Evolutionary conservation across 805 yeast genomes (phyloP).

Genomic region (Pichia nanzhaoensis): DNA sequence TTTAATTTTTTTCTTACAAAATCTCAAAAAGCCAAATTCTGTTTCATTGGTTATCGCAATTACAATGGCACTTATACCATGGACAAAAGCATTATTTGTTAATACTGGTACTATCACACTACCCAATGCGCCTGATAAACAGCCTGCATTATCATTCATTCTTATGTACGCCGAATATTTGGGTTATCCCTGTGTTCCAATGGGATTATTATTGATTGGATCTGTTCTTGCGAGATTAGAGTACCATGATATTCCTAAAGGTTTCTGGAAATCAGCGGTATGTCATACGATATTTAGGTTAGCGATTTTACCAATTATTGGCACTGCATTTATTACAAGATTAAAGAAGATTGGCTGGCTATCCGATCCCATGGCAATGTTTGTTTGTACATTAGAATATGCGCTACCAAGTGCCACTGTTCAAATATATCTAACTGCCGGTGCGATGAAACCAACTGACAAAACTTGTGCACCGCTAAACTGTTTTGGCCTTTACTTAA

Average conservation of each 20-base stretch:
- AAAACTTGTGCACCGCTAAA: constrained; percentile 42
- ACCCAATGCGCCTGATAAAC: constrained; percentile 40
- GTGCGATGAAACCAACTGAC: constrained; percentile 45
- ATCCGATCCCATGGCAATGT: constrained; percentile 33
- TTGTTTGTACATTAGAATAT: constrained; percentile 42
- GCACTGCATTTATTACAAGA: constrained; percentile 43
- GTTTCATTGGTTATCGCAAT: constrained; percentile 39
- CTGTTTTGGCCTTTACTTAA: constrained; percentile 45
- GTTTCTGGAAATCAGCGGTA: constrained; percentile 52
- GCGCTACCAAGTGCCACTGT: constrained; percentile 54
- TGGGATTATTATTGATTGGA: constrained; percentile 47
- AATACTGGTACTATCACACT: constrained; percentile 24
- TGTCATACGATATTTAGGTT: constrained; percentile 37
- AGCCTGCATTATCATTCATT: constrained; percentile 49
- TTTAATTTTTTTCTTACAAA: constrained; percentile 33
- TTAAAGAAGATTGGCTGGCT: constrained; percentile 44
- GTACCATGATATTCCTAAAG: constrained; percentile 38
- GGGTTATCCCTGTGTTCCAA: constrained; percentile 49
- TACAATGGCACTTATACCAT: constrained; percentile 48
- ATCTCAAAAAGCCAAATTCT: constrained; percentile 44
- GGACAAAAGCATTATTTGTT: constrained; percentile 42
- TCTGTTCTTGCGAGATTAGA: constrained; percentile 47
- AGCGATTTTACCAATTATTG: constrained; percentile 44
- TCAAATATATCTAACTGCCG: constrained; percentile 53
- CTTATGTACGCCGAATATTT: constrained; percentile 43